Evolutionary conservation across 352 stramenopile species (phyloP).

Genomic region (Globisporangium megalacanthum): DNA sequence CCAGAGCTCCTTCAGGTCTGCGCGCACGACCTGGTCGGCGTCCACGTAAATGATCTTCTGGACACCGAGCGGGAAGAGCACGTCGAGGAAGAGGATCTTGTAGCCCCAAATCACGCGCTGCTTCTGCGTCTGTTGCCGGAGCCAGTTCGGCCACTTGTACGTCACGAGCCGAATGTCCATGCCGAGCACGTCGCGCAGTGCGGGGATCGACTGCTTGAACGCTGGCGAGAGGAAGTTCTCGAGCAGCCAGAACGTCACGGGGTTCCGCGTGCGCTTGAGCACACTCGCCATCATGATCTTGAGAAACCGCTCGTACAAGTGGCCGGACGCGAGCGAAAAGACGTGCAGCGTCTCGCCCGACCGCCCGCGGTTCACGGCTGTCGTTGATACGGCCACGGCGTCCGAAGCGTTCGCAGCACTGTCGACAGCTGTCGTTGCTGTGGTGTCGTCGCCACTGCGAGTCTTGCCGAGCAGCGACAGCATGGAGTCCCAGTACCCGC

Average conservation of each 20-base stretch:
- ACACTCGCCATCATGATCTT: constrained; percentile 99
- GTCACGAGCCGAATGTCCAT: constrained; percentile 99
- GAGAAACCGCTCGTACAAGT: constrained; percentile 99
- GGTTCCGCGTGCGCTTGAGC: constrained; percentile 93
- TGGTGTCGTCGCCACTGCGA: background rate
- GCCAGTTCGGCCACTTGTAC: constrained; percentile 99
- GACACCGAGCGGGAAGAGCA: constrained; percentile 98
- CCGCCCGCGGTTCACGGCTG: constrained; percentile 20
- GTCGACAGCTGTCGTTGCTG: constrained; percentile 1
- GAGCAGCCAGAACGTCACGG: constrained; percentile 99
- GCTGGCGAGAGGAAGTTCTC: constrained; percentile 98
- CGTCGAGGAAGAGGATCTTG: constrained; percentile 99
- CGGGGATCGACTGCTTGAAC: constrained; percentile 95
- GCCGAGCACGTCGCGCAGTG: constrained; percentile 89
- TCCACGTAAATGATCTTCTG: constrained; percentile 99
- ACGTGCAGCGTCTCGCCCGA: constrained; percentile 96
- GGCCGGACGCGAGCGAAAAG: constrained; percentile 96
- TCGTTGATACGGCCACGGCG: background rate
- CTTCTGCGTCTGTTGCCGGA: constrained; percentile 98
- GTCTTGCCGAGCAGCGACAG: constrained; percentile 57
- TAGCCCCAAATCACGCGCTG: constrained; percentile 99
- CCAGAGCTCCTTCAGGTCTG: constrained; percentile 98
- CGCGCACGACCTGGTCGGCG: constrained; percentile 97
- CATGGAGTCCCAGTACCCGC: constrained; percentile 73
- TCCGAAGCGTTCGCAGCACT: constrained; percentile 9